These are phyloP conservation scores for Tolypocladium cylindrosporum DNA, from an alignment of 2,329 filamentous ascomycete genomes.

Conservation along the genomic window DNA sequence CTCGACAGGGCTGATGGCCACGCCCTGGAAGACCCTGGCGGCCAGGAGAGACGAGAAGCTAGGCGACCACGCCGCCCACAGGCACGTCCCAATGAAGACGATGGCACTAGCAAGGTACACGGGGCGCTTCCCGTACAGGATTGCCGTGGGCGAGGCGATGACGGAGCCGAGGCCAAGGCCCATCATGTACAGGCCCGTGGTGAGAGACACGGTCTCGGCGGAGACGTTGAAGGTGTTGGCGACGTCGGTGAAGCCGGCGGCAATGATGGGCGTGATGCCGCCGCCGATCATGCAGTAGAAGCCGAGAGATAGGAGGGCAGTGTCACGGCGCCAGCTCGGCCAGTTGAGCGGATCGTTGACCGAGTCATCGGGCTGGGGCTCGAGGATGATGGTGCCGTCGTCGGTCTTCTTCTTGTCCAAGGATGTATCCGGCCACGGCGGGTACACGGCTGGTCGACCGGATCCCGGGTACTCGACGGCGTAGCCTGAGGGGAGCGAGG, in stretches of 20 bases:
- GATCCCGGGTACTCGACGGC: constrained; percentile 20
- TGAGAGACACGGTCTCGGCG: constrained; percentile 67
- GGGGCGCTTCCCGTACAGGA: constrained; percentile 80
- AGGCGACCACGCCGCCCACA: constrained; percentile 83
- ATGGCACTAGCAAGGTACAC: constrained; percentile 73
- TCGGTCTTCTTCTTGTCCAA: constrained; percentile 62
- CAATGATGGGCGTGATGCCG: constrained; percentile 82
- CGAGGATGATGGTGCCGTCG: constrained; percentile 76
- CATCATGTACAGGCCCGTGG: constrained; percentile 90
- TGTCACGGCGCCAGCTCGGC: constrained; percentile 71
- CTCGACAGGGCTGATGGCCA: constrained; percentile 83
- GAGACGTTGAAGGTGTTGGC: constrained; percentile 54
- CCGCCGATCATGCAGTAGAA: constrained; percentile 92
- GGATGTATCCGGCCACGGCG: constrained; percentile 7
- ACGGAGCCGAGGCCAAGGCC: constrained; percentile 80
- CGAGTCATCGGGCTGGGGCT: constrained; percentile 87
- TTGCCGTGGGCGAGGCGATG: constrained; percentile 79
- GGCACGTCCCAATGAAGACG: constrained; percentile 63
- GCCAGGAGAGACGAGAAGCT: constrained; percentile 70
- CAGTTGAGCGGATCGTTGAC: constrained; percentile 90
- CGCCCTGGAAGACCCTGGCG: constrained; percentile 77
- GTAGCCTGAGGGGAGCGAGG: constrained; percentile 41
- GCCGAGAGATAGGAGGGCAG: constrained; percentile 70
- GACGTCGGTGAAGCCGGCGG: constrained; percentile 80
- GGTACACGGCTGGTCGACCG: constrained; percentile 7